Base-by-base conservation (phyloP, 208 protist genomes). In the Trypanosoma lewisi region DNA sequence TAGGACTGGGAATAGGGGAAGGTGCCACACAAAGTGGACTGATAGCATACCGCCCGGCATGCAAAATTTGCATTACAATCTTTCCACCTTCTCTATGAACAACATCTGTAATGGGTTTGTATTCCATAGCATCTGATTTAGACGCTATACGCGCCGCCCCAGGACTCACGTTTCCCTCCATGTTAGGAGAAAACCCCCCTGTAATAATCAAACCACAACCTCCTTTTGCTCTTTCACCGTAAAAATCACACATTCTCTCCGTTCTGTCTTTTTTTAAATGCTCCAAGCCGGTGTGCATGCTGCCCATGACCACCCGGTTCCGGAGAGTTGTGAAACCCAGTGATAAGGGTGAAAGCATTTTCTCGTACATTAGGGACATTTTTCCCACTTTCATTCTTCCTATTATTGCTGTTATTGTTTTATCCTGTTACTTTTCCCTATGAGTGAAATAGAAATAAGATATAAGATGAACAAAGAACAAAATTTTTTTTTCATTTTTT, bases 221-320 rank as follows among this genome's bases (percentile, higher is more conserved):
- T 12, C 84, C 83, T 61, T 77, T 78, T 25, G 84, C 78, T 17
- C 87, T 73, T 50, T 80, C 78, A 28, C 37, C 78, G 61, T 88
- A 93, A 69, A 87, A 85, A 9, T 54, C 65, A 8, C 67, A 80
- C 41, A 88, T 75, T 14, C 70, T 62, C 45, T 48, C 30, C 21
- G 54, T 54, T 30, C 33, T 50, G 11, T 30, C 64, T 44, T 17
- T 37, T 19, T 41, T 42, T 17, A 63, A 44, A 25, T 80, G 58
- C 67, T 92, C 79, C 25, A 91, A 77, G 8, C 79, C 75, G 0
- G 85, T 91, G 74, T 94, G 90, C 87, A 96, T 96, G 63, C 77
- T 87, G 21, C 87, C 91, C 91, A 96, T 96, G 28, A 96, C 33
- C 7, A 89, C 82, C 39, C 87, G 81, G 69, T 96, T 96, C 25